Conservation (phyloP, 805 yeast species). For the Zygoascus biomembranicola region DNA sequence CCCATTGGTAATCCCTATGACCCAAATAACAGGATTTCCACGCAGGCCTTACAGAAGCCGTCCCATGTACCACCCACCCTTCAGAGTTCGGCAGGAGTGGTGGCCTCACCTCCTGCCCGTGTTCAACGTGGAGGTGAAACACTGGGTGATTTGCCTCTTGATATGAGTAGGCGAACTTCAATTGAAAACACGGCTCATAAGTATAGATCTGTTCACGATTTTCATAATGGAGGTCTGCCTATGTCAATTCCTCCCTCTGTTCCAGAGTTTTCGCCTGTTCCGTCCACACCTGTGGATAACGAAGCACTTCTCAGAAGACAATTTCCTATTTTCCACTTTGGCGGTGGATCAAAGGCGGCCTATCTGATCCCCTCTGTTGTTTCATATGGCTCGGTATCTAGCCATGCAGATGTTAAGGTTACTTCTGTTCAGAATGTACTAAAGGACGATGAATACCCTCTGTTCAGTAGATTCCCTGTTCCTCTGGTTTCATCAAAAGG, state of each 20-base stretch:
- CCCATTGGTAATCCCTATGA: neutral
- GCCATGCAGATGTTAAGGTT: constrained; percentile 25
- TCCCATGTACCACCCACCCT: neutral
- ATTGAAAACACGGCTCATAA: neutral
- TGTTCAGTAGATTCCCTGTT: constrained; percentile 46
- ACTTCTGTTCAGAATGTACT: constrained; percentile 22
- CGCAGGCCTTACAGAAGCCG: neutral
- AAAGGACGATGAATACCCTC: constrained; percentile 21
- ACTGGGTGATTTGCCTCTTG: constrained; percentile 13
- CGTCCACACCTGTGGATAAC: constrained; percentile 15
- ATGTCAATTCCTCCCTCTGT: neutral
- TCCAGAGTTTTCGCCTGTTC: neutral
- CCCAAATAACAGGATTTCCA: neutral
- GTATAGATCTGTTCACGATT: neutral
- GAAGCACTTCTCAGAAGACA: constrained; percentile 50
- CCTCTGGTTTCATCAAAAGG: constrained; percentile 47
- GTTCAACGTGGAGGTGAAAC: constrained; percentile 1
- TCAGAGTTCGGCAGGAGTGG: neutral
- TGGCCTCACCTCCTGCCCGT: constrained; percentile 6
- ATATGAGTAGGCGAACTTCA: constrained; percentile 1
- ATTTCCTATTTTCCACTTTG: constrained; percentile 72
- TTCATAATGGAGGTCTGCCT: neutral
- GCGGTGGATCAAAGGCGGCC: constrained; percentile 32
- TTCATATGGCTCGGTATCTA: constrained; percentile 28
- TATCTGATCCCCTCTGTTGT: constrained; percentile 37